Evolutionary conservation across 257 asterid genomes (phyloP).

Genomic region (Nemophila menziesii): DNA sequence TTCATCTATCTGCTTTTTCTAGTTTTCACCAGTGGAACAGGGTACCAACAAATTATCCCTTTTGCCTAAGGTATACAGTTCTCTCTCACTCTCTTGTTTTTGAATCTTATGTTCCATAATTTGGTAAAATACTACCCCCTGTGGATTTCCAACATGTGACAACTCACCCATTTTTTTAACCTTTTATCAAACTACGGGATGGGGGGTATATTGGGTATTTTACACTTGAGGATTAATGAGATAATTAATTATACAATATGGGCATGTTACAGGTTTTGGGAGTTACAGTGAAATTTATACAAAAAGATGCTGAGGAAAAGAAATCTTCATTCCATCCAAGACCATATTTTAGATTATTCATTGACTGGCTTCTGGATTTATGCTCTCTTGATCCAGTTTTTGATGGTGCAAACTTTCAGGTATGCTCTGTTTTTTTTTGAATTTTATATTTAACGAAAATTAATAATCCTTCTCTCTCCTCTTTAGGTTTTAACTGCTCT

Average conservation of each 20-base stretch:
- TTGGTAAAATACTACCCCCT: too few relatives aligned
- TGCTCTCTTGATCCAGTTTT: slow-evolving; percentile 78
- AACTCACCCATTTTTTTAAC: too few relatives aligned
- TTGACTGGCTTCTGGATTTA: slow-evolving; percentile 87
- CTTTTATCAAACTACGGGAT: too few relatives aligned
- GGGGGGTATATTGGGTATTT: slow-evolving; percentile 1
- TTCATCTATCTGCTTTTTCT: slow-evolving; percentile 9
- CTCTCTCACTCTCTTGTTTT: slow-evolving; percentile 5
- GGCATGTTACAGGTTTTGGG: slow-evolving; percentile 54
- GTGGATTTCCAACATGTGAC: too few relatives aligned
- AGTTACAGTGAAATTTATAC: slow-evolving; percentile 69
- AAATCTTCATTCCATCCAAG: slow-evolving; percentile 64
- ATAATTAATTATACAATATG: slow-evolving; percentile 3
- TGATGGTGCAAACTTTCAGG: slow-evolving; percentile 97
- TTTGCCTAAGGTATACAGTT: slow-evolving; percentile 61
- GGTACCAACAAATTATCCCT: slow-evolving; percentile 62
- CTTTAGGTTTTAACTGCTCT: slow-evolving; percentile 76
- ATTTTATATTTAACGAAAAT: not conserved
- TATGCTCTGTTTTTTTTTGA: slow-evolving; percentile 13
- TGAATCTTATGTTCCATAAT: too few relatives aligned
- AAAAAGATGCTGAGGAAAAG: slow-evolving; percentile 75
- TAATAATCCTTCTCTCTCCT: slow-evolving; percentile 1
- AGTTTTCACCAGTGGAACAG: slow-evolving; percentile 79
- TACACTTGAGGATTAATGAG: slow-evolving; percentile 7
- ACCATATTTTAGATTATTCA: slow-evolving; percentile 81